These are phyloP conservation scores for Nemophila menziesii DNA, from an alignment of 257 asterid genomes.

Conservation along the genomic window DNA sequence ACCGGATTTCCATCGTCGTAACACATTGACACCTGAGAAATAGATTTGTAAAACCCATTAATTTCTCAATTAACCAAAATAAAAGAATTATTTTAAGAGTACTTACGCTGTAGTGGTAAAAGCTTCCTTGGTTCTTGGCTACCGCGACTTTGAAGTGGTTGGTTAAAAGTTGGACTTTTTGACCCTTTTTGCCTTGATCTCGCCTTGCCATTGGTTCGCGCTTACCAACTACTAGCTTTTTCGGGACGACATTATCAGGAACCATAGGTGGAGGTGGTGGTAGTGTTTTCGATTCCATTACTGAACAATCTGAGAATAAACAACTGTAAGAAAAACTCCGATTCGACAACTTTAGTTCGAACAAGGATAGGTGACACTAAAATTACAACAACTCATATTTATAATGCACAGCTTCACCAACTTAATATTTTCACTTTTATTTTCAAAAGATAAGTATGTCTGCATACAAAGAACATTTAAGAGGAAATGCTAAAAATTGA, in stretches of 20 bases:
- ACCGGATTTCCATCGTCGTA: constrained; percentile 50
- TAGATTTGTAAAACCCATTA: neutral
- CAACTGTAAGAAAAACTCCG: too few species aligned
- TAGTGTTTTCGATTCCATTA: constrained; percentile 6
- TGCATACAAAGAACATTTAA: too few species aligned
- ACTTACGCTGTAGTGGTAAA: constrained; percentile 55
- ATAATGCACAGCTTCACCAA: too few species aligned
- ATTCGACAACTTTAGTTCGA: too few species aligned
- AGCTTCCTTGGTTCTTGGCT: constrained; percentile 26
- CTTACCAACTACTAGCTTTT: constrained; percentile 8
- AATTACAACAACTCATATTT: too few species aligned
- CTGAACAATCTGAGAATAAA: constrained; percentile 12
- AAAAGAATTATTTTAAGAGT: neutral
- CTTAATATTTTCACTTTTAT: too few species aligned
- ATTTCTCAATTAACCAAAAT: neutral
- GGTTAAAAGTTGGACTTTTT: constrained; percentile 25
- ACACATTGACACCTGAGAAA: constrained; percentile 32
- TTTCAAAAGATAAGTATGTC: too few species aligned
- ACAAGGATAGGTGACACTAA: too few species aligned
- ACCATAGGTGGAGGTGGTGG: constrained; percentile 28
- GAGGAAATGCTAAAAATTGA: too few species aligned
- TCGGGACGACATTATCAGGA: constrained; percentile 22
- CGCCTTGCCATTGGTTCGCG: constrained; percentile 43
- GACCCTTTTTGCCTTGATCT: constrained; percentile 31
- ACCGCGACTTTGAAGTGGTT: constrained; percentile 47